These are phyloP conservation scores for Tylopilus sp. DNA, from an alignment of 768 basidiomycete genomes.

Conservation along the genomic window DNA sequence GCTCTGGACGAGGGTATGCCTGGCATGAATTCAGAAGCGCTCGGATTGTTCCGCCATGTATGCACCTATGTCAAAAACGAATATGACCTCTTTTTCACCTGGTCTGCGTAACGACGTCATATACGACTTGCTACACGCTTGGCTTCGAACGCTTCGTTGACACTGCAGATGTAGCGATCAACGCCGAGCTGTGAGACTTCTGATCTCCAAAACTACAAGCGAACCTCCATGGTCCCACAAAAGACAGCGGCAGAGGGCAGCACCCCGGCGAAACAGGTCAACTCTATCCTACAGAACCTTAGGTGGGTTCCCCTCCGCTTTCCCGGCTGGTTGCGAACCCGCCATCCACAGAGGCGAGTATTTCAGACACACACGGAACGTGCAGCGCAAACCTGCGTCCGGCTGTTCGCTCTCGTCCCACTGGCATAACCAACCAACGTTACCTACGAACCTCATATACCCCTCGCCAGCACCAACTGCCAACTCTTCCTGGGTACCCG, in stretches of 20 bases:
- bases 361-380: constrained; percentile 61
- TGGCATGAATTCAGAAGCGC: constrained; percentile 28
- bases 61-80: constrained; percentile 27
- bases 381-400: constrained; percentile 29
- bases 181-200: not conserved
- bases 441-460: constrained; percentile 43
- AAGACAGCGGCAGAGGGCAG: constrained; percentile 5
- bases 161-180: constrained; percentile 3
- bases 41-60: constrained; percentile 24
- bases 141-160: not conserved
- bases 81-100: constrained; percentile 18
- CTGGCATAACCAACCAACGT: constrained; percentile 41
- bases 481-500: constrained; percentile 33
- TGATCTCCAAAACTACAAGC: not conserved
- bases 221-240: constrained; percentile 10
- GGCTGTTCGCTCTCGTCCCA: constrained; percentile 18
- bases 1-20: constrained; percentile 29
- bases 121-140: too few species aligned
- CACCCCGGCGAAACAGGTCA: constrained; percentile 25
- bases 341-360: constrained; percentile 57
- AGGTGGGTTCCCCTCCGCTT: constrained; percentile 17
- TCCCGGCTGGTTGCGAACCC: not conserved
- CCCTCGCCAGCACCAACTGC: constrained; percentile 10
- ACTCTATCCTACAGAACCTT: constrained; percentile 26
- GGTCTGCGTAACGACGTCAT: not conserved